Conservation (phyloP, 164 flowering plant species). For the Stephania cephalantha region DNA sequence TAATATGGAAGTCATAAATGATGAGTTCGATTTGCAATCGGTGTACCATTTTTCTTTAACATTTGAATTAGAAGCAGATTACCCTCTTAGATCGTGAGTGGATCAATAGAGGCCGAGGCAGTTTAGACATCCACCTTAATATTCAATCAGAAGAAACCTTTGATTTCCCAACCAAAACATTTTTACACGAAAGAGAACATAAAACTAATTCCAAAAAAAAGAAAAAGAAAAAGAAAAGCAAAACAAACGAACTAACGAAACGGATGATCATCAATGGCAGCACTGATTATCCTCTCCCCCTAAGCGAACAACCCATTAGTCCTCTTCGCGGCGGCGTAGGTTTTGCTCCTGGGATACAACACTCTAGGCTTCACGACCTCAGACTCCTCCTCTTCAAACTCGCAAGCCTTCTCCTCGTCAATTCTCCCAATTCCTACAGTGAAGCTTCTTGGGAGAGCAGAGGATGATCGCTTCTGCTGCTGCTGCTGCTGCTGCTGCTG, state of each 20-base stretch:
- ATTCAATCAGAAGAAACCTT: neutral
- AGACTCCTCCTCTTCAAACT: slow-evolving; percentile 30
- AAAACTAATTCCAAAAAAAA: too few species aligned
- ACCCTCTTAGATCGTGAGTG: too few species aligned
- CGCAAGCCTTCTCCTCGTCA: slow-evolving; percentile 57
- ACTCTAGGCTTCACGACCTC: slow-evolving; percentile 12
- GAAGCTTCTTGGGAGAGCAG: slow-evolving; percentile 27
- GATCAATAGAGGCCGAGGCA: too few species aligned
- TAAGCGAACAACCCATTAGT: neutral
- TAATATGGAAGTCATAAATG: too few species aligned
- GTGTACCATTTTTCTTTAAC: too few species aligned
- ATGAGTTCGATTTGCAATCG: too few species aligned
- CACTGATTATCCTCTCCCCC: too few species aligned
- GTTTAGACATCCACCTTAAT: too few species aligned
- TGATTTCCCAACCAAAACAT: neutral
- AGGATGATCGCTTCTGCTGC: neutral
- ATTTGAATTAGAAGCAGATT: too few species aligned
- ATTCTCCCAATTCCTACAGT: slow-evolving; percentile 56
- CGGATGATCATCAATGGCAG: too few species aligned
- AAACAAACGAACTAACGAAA: neutral
- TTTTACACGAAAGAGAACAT: neutral
- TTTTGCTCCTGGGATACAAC: slow-evolving; percentile 38
- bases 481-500: slow-evolving; percentile 3
- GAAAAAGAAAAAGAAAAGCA: too few species aligned
- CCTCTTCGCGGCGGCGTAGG: slow-evolving; percentile 31